Evolutionary conservation across 148 eudicot genomes (phyloP).

Genomic region (Vaccinium corymbosum): DNA sequence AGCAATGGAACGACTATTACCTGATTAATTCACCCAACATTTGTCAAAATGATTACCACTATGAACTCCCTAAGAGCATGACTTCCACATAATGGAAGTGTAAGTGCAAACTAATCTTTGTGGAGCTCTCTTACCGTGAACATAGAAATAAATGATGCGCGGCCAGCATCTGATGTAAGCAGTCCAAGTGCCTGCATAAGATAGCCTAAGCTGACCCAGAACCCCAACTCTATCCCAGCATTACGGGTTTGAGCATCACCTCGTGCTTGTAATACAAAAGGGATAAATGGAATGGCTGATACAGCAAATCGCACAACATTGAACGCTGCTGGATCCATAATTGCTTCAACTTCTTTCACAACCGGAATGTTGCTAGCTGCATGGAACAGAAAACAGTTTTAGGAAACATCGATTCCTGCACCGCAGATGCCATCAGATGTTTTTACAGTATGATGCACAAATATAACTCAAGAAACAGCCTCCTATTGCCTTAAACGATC

Average conservation of each 20-base stretch:
- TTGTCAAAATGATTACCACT: not conserved
- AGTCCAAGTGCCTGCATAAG: conserved; percentile 69
- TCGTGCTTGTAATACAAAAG: conserved; percentile 50
- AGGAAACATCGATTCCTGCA: not conserved
- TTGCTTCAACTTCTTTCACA: conserved; percentile 60
- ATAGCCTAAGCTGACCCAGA: conserved; percentile 76
- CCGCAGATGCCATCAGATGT: not conserved
- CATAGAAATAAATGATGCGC: conserved; percentile 64
- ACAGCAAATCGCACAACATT: conserved; percentile 49
- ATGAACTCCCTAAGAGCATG: not conserved
- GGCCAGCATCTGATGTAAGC: conserved; percentile 74
- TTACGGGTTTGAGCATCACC: conserved; percentile 41
- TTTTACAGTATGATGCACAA: not conserved
- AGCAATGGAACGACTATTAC: conserved; percentile 72
- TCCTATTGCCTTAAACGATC: not conserved
- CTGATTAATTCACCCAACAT: conserved; percentile 32
- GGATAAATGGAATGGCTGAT: conserved; percentile 59
- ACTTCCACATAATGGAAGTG: not conserved
- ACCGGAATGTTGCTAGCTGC: conserved; percentile 72
- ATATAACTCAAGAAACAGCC: not conserved
- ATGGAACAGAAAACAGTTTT: not conserved
- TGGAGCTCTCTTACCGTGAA: conserved; percentile 51
- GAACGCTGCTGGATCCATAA: conserved; percentile 61
- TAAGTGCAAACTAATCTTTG: not conserved
- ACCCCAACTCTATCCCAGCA: conserved; percentile 64